Evolutionary conservation across 495 filamentous ascomycete genomes (phyloP), one percentile per base, ranked within the genome.

Genomic region (Penicillium soppii): DNA sequence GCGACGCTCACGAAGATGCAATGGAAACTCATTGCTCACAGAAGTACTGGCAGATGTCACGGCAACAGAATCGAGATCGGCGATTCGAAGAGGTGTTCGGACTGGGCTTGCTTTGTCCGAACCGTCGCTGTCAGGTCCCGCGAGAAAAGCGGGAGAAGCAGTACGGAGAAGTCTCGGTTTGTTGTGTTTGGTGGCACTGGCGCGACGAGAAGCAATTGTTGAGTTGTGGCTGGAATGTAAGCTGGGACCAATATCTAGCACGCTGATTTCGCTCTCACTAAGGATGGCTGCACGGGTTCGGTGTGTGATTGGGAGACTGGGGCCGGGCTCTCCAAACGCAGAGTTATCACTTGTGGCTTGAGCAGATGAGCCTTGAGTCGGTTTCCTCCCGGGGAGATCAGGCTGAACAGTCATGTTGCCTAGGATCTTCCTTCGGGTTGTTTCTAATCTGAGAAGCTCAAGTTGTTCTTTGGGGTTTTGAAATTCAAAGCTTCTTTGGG

Each of bases 261-360:
- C 37, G 21, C 59, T 67, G 53, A 71, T 67, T 6, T 71, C 63
- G 26, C 63, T 65, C 13, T 69, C 63, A 32, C 60, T 60, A 6
- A 37, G 22, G 17, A 13, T 26, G 5, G 12, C 17, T 13, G 19
- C 7, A 10, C 16, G 21, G 0, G 35, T n/a, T n/a, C 25, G 45
- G 4, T n/a, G 6, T 15, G 35, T 25, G 25, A 5, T 12, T 39
- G 46, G 35, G 10, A 10, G 16, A 9, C n/a, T 19, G 9, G 17
- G 46, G 22, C 17, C 36, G 20, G 46, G 25, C 13, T 30, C 15
- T 19, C 15, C 7, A 12, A 16, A 16, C 17, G 16, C 16, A 5
- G 36, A 12, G 36, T 9, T 17, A 20, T 21, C n/a, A 9, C 25
- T 27, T 27, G 4, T 9, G 9, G 25, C 9, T 27, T 4, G 25